phyloP scores from a whole-genome alignment of 2,329 filamentous ascomycete genomes.

The Chaetomium olivaceum region DNA sequence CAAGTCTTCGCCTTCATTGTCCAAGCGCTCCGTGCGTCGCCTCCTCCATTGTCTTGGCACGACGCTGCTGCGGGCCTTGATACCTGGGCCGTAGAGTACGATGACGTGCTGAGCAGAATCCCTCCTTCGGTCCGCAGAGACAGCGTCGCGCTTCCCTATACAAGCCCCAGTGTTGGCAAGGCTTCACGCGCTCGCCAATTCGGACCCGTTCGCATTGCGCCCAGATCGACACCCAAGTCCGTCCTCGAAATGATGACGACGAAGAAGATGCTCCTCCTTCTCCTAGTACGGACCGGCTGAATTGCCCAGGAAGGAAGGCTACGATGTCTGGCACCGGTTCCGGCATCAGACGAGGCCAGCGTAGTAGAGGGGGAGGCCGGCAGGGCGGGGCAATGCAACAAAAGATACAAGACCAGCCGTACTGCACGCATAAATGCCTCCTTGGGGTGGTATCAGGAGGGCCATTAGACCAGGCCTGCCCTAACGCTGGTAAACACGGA shows the following conservation, averaged over 20 bases:
- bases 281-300: constrained; percentile 18
- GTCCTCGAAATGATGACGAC: constrained; percentile 23
- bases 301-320: constrained; percentile 20
- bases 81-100: constrained; percentile 40
- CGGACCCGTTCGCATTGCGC: constrained; percentile 34
- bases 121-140: constrained; percentile 31
- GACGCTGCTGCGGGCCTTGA: constrained; percentile 35
- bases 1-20: constrained; percentile 44
- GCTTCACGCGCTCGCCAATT: constrained; percentile 37
- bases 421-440: constrained; percentile 37
- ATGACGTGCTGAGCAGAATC: constrained; percentile 36
- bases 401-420: constrained; percentile 34
- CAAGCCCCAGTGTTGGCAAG: constrained; percentile 36
- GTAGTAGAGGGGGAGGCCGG: constrained; percentile 14
- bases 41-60: constrained; percentile 38
- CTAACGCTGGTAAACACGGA: constrained; percentile 33
- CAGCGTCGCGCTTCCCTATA: constrained; percentile 30
- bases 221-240: constrained; percentile 12
- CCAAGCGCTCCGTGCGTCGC: constrained; percentile 36
- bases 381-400: constrained; percentile 15
- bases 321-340: constrained; percentile 14
- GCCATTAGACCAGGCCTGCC: constrained; percentile 35
- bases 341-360: constrained; percentile 15
- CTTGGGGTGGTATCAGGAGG: constrained; percentile 30
- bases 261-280: constrained; percentile 29